phyloP scores from a whole-genome alignment of 169 alveolate species.

The Eimeria nieschulzi region DNA sequence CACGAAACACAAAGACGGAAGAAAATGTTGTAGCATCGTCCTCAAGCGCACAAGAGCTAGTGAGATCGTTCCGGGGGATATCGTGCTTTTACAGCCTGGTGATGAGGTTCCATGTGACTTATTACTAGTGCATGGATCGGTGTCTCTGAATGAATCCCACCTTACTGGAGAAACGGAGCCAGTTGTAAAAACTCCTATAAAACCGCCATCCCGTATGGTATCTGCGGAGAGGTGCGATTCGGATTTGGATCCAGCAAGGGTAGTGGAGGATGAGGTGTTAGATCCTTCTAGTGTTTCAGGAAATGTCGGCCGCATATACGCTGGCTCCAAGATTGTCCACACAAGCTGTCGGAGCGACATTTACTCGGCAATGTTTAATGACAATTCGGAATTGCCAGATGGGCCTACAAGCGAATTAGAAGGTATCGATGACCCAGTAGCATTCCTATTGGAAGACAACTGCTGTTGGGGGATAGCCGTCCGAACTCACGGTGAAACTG shows the following conservation, averaged over 20 bases:
- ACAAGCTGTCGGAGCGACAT: background rate
- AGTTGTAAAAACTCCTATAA: slow-evolving; percentile 10
- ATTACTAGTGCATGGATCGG: slow-evolving; percentile 56
- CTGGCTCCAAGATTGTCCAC: slow-evolving; percentile 4
- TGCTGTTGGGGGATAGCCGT: slow-evolving; percentile 66
- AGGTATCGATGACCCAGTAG: background rate
- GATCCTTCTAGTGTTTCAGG: background rate
- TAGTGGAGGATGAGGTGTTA: background rate
- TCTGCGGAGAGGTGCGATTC: background rate
- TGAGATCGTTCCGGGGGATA: slow-evolving; percentile 43
- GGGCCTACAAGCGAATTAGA: background rate
- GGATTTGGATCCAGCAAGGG: background rate
- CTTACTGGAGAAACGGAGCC: slow-evolving; percentile 62
- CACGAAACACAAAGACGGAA: background rate
- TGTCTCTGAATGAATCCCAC: slow-evolving; percentile 48
- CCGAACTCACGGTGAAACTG: slow-evolving; percentile 16
- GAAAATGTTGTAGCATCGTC: background rate
- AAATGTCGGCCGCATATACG: background rate
- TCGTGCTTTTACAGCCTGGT: slow-evolving; percentile 44
- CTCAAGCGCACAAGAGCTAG: slow-evolving; percentile 4
- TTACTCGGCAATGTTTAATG: background rate
- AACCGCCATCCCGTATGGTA: background rate
- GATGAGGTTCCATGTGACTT: slow-evolving; percentile 40
- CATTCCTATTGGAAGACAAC: background rate
- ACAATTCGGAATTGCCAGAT: background rate